Evolutionary conservation across 345 rosid genomes (phyloP).

Genomic region (Sapria himalayana): DNA sequence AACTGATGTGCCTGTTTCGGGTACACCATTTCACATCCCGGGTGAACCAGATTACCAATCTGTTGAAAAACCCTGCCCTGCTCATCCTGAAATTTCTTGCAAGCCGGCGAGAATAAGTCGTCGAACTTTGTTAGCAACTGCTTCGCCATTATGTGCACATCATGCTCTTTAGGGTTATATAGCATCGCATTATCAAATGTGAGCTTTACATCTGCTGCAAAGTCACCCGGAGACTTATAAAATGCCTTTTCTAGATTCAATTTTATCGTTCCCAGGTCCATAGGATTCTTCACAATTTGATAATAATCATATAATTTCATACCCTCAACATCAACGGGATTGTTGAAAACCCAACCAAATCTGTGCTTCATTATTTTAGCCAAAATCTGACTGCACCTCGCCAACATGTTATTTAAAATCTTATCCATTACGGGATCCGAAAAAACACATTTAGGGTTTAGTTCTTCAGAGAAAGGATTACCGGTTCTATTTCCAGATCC

Average conservation of each 20-base stretch:
- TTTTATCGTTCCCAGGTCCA: conserved; percentile 40
- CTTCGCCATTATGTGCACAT: conserved; percentile 24
- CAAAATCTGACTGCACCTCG: conserved; percentile 18
- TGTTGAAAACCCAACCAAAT: conserved; percentile 23
- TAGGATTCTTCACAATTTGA: conserved; percentile 24
- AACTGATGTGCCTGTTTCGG: conserved; percentile 1
- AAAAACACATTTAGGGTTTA: conserved; percentile 7
- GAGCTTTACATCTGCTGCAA: conserved; percentile 26
- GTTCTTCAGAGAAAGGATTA: conserved; percentile 5
- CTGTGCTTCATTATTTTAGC: conserved; percentile 26
- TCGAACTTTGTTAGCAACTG: conserved; percentile 12
- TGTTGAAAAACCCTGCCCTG: neutral
- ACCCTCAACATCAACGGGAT: conserved; percentile 23
- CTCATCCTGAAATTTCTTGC: conserved; percentile 10
- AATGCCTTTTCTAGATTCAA: conserved; percentile 10
- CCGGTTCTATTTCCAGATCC: conserved; percentile 11
- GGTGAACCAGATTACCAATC: neutral
- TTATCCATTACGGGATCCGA: neutral
- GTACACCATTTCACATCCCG: conserved; percentile 6
- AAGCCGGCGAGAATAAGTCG: conserved; percentile 13
- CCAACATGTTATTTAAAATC: conserved; percentile 12
- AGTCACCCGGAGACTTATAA: conserved; percentile 19
- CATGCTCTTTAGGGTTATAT: conserved; percentile 26
- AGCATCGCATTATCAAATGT: conserved; percentile 35
- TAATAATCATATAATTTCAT: conserved; percentile 24